Evolutionary conservation across 768 basidiomycete species (phyloP), one percentile per base, ranked within the genome.

Genomic region (Sarcodon aspratus): DNA sequence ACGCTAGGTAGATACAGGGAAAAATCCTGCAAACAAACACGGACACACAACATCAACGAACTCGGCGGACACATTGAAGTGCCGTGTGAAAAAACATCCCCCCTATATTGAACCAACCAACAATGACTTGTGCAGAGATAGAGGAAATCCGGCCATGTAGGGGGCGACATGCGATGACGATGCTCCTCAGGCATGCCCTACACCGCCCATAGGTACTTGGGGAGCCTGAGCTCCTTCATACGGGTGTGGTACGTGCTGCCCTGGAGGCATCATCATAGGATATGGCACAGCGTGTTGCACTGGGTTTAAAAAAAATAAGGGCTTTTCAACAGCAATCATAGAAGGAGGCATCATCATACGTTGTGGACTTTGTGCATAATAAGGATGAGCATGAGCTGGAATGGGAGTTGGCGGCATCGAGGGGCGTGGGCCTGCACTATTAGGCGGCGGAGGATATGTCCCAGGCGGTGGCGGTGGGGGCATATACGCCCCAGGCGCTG

Each of bases 341-440:
- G 40, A 50, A 44, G 35, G 47, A 46, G 35, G 54, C 47, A 57
- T 49, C 65, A 33, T 61, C 75, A 43, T 73, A 92, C 89, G 66
- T 69, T 92, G 89, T 50, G 89, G 89, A 61, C 87, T 90, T 60
- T 89, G 89, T 59, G 89, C 85, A 61, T 91, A 91, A 64, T 89
- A 90, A 63, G 84, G 76, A 57, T 90, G 87, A 27, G 90, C 83
- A 60, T 90, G 88, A 37, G 83, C 73, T 11, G 86, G 89, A 54
- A 91, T 87, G 2, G 90, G 89, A 8, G 88, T 90, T 8, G 89
- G 86, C n/a, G 89, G 89, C 84, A 91, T 88, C 12, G 88, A 89
- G 21, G 85, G 88, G 52, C 88, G 78, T 13, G 82, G 86, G 36
- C 76, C 85, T 33, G 77, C 78, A 43, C 84, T 84, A 56, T 85